Evolutionary conservation across 257 asterid species (phyloP).

Genomic region (Gardenia jasminoides): DNA sequence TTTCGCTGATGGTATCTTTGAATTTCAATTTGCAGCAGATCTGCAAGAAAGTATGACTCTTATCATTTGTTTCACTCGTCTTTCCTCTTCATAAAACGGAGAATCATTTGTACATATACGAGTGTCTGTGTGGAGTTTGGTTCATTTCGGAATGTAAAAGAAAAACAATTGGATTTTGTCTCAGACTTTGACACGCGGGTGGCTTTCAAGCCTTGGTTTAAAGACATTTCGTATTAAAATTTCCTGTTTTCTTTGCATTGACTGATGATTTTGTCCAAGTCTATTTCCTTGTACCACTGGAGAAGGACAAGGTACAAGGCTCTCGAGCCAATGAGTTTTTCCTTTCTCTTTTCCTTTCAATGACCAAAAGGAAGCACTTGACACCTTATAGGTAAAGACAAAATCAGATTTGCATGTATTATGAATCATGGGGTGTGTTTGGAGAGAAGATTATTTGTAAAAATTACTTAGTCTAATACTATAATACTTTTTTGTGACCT

Average conservation of each 20-base stretch:
- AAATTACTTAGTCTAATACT: too few species aligned
- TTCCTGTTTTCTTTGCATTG: background rate
- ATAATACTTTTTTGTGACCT: too few species aligned
- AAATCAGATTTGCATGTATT: too few species aligned
- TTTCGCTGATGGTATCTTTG: constrained; percentile 8
- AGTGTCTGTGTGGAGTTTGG: background rate
- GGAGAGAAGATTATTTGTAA: too few species aligned
- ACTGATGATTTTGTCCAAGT: background rate
- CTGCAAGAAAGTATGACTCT: constrained; percentile 5
- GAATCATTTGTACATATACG: background rate
- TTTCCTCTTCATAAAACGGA: too few species aligned
- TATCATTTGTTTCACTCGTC: background rate
- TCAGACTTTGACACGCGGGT: constrained; percentile 24
- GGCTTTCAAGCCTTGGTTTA: constrained; percentile 10
- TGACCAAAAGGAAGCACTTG: too few species aligned
- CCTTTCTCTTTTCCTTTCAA: too few species aligned
- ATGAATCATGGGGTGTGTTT: too few species aligned
- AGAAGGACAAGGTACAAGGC: background rate
- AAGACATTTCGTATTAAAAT: background rate
- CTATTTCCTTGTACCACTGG: background rate
- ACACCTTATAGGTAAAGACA: too few species aligned
- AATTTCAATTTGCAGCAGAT: constrained; percentile 12
- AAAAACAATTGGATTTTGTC: constrained; percentile 3
- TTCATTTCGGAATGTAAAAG: constrained; percentile 10
- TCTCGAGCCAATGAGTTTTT: too few species aligned